Evolutionary conservation across 2,329 filamentous ascomycete species (phyloP), one percentile per base, ranked within the genome.

Genomic region (Sarocladium brachiariae): DNA sequence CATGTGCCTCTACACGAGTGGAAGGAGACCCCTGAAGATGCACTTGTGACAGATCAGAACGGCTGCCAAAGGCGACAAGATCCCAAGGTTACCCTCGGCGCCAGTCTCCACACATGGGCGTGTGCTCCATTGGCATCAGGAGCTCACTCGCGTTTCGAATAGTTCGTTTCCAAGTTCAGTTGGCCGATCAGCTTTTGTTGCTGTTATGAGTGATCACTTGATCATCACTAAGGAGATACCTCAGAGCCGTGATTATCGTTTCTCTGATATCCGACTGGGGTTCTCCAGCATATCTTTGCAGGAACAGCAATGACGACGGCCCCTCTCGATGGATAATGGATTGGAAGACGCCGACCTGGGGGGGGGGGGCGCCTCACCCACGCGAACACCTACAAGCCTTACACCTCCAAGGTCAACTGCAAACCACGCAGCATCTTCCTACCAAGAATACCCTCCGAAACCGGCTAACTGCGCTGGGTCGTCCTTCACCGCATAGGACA

Each of bases 31-130:
- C 39, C 23, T 25, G 39, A 25, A 10, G 25, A 33, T 33, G 43
- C 16, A 18, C 6, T 30, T 31, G 27, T 47, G 24, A 31, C 43
- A 47, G 43, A 18, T 47, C 43, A 47, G 24, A 47, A 47, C 5
- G 16, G 24, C 27, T 3, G 18, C 14, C 25, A 47, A 19, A 4
- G 25, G 31, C 27, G 16, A 31, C 3, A 18, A 31, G 27, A 47
- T 23, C 35, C 43, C 43, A 19, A 21, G 16, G 33, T 31, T 7
- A 31, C 5, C 43, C 43, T 47, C 43, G 33, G 43, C 24, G 43
- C 19, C n/a, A 4, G 25, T 47, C 43, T 23, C 43, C 43, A 47
- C 43, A 47, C 13, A 16, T 47, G 11, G 24, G 11, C 7, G 7
- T 8, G 24, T 16, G 18, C 19, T 18, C 27, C 4, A 19, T 10